Conservation (phyloP, 2,329 filamentous ascomycete genomes). For the Fusarium euwallaceae region DNA sequence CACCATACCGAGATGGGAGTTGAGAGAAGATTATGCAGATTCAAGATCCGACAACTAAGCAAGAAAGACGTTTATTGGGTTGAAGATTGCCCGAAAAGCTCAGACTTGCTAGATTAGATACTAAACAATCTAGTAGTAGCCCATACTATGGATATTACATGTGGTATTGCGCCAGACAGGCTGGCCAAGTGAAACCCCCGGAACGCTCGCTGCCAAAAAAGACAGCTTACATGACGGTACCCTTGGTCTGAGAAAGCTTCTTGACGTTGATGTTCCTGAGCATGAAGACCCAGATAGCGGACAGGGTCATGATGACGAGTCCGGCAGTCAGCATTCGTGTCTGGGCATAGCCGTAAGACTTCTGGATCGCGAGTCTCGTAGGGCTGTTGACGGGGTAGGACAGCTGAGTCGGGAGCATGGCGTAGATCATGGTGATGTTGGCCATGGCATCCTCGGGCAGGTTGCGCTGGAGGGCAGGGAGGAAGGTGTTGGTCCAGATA, state of each 20-base stretch:
- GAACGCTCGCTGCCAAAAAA: neutral
- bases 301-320: slow-evolving; percentile 46
- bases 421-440: slow-evolving; percentile 59
- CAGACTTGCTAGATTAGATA: slow-evolving; percentile 7
- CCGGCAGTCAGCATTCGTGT: slow-evolving; percentile 56
- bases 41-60: neutral
- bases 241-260: slow-evolving; percentile 50
- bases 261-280: slow-evolving; percentile 50
- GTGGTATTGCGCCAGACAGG: neutral
- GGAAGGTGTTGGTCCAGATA: slow-evolving; percentile 59
- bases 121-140: neutral
- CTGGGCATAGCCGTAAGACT: slow-evolving; percentile 63
- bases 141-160: slow-evolving; percentile 1
- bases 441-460: slow-evolving; percentile 54
- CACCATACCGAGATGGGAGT: neutral
- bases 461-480: slow-evolving; percentile 50
- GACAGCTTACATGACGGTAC: slow-evolving; percentile 44
- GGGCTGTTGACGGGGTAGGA: slow-evolving; percentile 56
- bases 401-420: slow-evolving; percentile 51
- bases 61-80: slow-evolving; percentile 1
- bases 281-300: slow-evolving; percentile 47
- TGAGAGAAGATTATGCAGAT: slow-evolving; percentile 1
- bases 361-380: slow-evolving; percentile 58
- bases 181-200: neutral
- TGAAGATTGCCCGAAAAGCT: neutral